These are phyloP conservation scores for Phytopythium aichiense DNA, from an alignment of 352 stramenopile species.

Conservation along the genomic window DNA sequence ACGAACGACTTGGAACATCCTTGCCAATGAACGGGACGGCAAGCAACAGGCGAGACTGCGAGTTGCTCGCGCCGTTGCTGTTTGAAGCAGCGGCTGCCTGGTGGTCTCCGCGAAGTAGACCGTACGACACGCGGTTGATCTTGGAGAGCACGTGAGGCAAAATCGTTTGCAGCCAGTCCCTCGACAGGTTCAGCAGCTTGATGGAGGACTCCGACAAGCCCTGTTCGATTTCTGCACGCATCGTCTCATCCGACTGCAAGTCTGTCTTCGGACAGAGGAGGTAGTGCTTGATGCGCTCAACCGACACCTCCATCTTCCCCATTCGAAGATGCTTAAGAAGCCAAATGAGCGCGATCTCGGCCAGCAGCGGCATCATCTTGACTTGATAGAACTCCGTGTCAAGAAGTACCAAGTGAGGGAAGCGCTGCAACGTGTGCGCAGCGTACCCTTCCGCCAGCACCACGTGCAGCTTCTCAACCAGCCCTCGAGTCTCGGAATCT, in stretches of 20 bases:
- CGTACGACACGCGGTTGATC: constrained; percentile 99
- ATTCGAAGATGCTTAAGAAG: constrained; percentile 88
- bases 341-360: constrained; percentile 80
- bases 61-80: constrained; percentile 81
- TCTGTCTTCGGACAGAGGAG: constrained; percentile 56
- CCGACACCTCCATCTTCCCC: constrained; percentile 91
- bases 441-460: constrained; percentile 91
- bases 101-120: constrained; percentile 87
- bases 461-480: constrained; percentile 75
- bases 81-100: constrained; percentile 33
- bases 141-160: constrained; percentile 98
- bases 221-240: constrained; percentile 75
- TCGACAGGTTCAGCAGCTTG: constrained; percentile 98
- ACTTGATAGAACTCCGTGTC: constrained; percentile 95
- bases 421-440: constrained; percentile 94
- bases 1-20: constrained; percentile 97
- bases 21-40: constrained; percentile 99
- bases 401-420: constrained; percentile 97
- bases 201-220: constrained; percentile 83
- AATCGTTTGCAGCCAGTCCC: constrained; percentile 97
- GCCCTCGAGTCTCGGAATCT: background rate
- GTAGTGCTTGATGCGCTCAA: constrained; percentile 61
- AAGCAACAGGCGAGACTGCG: constrained; percentile 94
- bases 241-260: constrained; percentile 64
- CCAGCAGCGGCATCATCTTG: constrained; percentile 93